Percentiles rank a stretch among this genome's conserved stretches.
Conservation (phyloP, 164 flowering plant species). For the Chimonanthus salicifolius region DNA sequence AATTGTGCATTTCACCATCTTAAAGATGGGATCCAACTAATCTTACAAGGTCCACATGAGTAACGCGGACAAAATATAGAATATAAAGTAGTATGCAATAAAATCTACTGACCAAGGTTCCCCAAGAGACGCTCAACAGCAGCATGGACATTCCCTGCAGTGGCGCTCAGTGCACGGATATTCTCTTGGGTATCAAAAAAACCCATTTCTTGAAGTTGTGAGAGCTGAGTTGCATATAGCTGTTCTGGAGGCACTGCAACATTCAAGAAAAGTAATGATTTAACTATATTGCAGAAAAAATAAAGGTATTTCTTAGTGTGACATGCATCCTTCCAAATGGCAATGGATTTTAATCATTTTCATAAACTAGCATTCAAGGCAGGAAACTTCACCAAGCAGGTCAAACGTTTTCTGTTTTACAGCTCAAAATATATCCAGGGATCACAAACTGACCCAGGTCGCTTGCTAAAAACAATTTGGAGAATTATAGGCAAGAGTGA, state of each 20-base stretch:
- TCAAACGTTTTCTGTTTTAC: neutral
- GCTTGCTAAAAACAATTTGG: neutral
- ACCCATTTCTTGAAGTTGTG: constrained; percentile 98
- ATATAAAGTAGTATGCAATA: neutral
- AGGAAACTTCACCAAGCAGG: neutral
- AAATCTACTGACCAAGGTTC: constrained; percentile 48
- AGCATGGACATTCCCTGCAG: constrained; percentile 94
- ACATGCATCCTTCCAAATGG: neutral
- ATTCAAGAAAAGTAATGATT: neutral
- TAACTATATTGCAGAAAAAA: neutral
- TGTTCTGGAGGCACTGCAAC: constrained; percentile 86
- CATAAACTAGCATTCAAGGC: neutral
- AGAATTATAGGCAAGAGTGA: neutral
- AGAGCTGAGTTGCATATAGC: constrained; percentile 80
- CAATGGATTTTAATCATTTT: neutral
- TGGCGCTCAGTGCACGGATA: constrained; percentile 74
- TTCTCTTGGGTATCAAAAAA: constrained; percentile 92
- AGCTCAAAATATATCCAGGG: neutral
- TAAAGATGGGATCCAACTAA: constrained; percentile 12
- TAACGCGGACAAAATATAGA: constrained; percentile 10
- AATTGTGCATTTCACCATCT: neutral
- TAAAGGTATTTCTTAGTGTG: neutral
- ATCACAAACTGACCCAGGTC: neutral
- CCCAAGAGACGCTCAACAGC: constrained; percentile 96
- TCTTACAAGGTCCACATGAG: constrained; percentile 22